Conservation (phyloP, 768 basidiomycete species). For the Pleurotus pulmonarius region DNA sequence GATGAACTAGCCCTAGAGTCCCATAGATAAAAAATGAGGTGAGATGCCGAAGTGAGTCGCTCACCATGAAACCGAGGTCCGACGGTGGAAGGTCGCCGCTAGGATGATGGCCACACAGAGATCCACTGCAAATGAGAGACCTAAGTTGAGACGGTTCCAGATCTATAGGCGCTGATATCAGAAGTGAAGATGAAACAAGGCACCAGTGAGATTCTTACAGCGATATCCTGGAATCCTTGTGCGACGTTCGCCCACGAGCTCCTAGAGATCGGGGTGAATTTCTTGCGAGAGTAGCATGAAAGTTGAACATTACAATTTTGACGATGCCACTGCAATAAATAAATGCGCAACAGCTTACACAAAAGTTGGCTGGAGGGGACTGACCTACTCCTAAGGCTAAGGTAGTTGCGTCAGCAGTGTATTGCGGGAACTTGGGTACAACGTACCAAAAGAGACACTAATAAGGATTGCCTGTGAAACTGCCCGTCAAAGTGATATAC, state of each 20-base stretch:
- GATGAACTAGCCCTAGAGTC: background rate
- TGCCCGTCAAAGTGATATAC: background rate
- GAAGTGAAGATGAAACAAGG: background rate
- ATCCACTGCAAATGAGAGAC: background rate
- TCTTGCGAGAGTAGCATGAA: too few species aligned
- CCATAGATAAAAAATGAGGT: background rate
- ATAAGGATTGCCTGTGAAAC: background rate
- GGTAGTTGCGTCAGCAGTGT: too few species aligned
- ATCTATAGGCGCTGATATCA: background rate
- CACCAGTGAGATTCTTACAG: background rate
- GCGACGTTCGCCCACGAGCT: background rate
- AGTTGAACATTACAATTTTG: too few species aligned
- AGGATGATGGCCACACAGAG: background rate
- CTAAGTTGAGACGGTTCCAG: background rate
- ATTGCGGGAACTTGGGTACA: background rate
- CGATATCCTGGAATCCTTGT: background rate
- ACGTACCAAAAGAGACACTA: background rate
- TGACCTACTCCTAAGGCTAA: too few species aligned
- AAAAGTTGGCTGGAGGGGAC: too few species aligned
- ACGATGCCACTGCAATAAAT: too few species aligned
- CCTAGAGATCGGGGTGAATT: background rate
- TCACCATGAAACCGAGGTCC: background rate
- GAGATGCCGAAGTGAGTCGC: background rate
- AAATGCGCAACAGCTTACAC: too few species aligned
- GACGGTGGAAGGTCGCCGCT: background rate